phyloP scores from a whole-genome alignment of 106 monocot species.

The Agapanthus africanus region DNA sequence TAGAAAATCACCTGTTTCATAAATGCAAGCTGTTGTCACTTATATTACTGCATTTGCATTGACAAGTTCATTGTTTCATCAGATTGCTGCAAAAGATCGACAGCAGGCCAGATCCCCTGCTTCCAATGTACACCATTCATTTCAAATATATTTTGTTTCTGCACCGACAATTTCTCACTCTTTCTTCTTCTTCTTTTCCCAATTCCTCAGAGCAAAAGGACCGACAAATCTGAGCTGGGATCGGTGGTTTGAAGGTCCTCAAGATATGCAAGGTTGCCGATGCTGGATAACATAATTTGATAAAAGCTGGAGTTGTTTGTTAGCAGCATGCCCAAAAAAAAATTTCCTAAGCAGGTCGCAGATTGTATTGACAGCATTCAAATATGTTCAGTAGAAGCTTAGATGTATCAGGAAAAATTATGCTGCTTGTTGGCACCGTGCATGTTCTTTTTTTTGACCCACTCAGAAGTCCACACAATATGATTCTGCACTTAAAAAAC shows the following conservation, averaged over 20 bases:
- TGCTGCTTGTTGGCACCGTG: too few relatives aligned
- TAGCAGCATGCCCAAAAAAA: too few relatives aligned
- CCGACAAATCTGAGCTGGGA: slow-evolving; percentile 50
- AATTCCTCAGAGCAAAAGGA: slow-evolving; percentile 46
- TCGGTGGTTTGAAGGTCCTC: slow-evolving; percentile 78
- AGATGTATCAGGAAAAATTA: too few relatives aligned
- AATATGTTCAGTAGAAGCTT: too few relatives aligned
- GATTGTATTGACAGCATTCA: too few relatives aligned
- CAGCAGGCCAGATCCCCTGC: slow-evolving; percentile 58
- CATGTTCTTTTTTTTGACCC: too few relatives aligned
- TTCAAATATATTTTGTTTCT: not conserved
- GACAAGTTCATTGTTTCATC: not conserved
- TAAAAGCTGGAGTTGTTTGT: not conserved
- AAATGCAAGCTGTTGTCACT: not conserved
- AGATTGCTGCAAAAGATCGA: slow-evolving; percentile 61
- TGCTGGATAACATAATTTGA: slow-evolving; percentile 58
- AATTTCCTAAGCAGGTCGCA: too few relatives aligned
- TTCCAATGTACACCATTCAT: slow-evolving; percentile 40
- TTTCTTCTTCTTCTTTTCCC: not conserved
- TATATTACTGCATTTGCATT: not conserved
- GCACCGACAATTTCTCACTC: not conserved
- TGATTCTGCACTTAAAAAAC: too few relatives aligned
- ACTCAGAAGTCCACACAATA: too few relatives aligned
- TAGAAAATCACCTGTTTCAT: not conserved
- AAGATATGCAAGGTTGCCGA: slow-evolving; percentile 46